phyloP scores from a whole-genome alignment of 2,329 filamentous ascomycete genomes.

The Fusarium sambucinum region DNA sequence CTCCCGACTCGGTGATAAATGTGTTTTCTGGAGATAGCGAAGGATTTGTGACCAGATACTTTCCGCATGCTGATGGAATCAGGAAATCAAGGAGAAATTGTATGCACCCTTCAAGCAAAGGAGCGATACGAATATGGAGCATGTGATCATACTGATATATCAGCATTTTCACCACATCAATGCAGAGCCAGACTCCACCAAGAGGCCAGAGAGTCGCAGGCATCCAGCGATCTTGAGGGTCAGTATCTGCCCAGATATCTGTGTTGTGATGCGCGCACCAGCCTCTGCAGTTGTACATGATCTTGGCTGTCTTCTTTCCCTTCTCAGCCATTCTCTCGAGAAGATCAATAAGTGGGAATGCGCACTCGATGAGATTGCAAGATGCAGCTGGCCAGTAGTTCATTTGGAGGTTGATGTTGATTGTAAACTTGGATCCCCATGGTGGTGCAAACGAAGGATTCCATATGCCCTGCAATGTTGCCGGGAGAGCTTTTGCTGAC shows the following conservation, averaged over 20 bases:
- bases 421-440: slow-evolving; percentile 63
- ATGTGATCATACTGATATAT: slow-evolving; percentile 37
- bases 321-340: slow-evolving; percentile 41
- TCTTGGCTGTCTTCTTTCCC: slow-evolving; percentile 51
- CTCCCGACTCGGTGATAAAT: slow-evolving; percentile 25
- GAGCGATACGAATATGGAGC: slow-evolving; percentile 42
- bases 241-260: slow-evolving; percentile 56
- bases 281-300: slow-evolving; percentile 55
- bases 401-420: slow-evolving; percentile 67
- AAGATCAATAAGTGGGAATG: slow-evolving; percentile 56
- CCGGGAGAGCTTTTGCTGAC: slow-evolving; percentile 45
- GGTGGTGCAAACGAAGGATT: slow-evolving; percentile 50
- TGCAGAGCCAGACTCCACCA: slow-evolving; percentile 45
- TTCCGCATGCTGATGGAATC: slow-evolving; percentile 47
- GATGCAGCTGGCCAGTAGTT: slow-evolving; percentile 61
- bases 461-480: slow-evolving; percentile 55
- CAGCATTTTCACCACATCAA: slow-evolving; percentile 43
- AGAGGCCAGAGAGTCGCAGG: slow-evolving; percentile 46
- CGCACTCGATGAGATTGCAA: slow-evolving; percentile 54
- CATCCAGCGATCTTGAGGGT: slow-evolving; percentile 53
- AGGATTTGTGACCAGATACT: slow-evolving; percentile 45
- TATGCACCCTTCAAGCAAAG: slow-evolving; percentile 52
- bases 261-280: slow-evolving; percentile 56
- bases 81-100: slow-evolving; percentile 57
- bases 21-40: slow-evolving; percentile 47